Evolutionary conservation across 2,329 filamentous ascomycete species (phyloP), one percentile per base, ranked within the genome.

Genomic region (Hypoxylon sp.): DNA sequence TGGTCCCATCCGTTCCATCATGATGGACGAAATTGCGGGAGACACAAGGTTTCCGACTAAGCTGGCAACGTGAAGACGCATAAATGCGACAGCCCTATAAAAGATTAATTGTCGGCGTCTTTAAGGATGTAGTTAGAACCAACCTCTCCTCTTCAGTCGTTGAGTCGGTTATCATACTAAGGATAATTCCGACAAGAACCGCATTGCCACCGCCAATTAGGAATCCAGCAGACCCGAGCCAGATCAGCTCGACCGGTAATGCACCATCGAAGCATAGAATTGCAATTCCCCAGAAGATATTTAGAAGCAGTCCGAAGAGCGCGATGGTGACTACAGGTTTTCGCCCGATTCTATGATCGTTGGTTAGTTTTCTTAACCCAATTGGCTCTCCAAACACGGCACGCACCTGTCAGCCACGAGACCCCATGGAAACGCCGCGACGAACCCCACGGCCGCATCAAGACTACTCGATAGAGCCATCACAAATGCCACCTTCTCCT

Each of bases 51-150:
- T 73, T 19, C 86, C 86, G 28, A 81, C 79, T 61, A 87, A 84
- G 76, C 78, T 86, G 5, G 84, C 81, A 3, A 87, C 84, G 6
- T 85, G 84, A 63, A 84, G 83, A 78, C 86, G 84, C 72, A 85
- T 84, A 71, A 82, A 82, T 21, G 74, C 72, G 30, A 80, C 76
- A 5, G 79, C 75, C 65, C 81, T 82, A 55, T 34, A 9, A n/a
- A 41, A 34, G 21, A 30, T 65, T 11, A 61, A 21, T 28, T 10
- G 36, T 45, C 9, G 13, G 4, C 32, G 21, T 19, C 2, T 3
- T 59, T 34, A 59, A 25, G 4, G 17, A 32, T 6, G 5, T 23
- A 17, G 7, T 38, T 5, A 41, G 4, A 2, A 65, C 70, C 30
- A 61, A 80, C 80, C 79, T 78, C 32, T 78, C 74, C 43, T 74